phyloP scores from a whole-genome alignment of 108 stramenopile genomes.

The Aurantiochytrium sp. region DNA sequence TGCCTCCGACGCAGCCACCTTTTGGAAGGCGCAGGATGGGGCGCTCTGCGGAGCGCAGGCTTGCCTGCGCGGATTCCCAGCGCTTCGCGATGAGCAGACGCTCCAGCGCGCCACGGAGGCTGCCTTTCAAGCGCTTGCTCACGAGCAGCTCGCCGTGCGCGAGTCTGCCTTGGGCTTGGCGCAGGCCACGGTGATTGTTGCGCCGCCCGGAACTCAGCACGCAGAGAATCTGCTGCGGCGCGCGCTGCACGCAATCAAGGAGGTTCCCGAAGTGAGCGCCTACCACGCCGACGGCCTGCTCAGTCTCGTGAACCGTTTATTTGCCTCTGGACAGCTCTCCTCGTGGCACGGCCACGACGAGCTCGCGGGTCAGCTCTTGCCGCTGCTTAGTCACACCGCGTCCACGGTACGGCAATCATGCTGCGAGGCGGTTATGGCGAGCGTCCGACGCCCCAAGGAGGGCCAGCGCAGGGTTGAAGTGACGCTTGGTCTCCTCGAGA shows the following conservation, averaged over 20 bases:
- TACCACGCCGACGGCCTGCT: background rate
- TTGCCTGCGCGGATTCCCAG: background rate
- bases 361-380: background rate
- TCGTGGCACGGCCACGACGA: no score
- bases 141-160: background rate
- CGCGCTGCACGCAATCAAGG: background rate
- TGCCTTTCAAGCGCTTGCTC: background rate
- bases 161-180: background rate
- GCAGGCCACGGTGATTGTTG: background rate
- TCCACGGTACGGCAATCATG: background rate
- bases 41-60: background rate
- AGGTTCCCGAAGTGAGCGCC: background rate
- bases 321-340: no score
- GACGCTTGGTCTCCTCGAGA: background rate
- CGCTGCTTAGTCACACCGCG: background rate
- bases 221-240: background rate
- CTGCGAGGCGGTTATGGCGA: background rate
- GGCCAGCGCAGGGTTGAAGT: no score
- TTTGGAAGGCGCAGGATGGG: background rate
- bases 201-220: background rate
- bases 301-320: background rate
- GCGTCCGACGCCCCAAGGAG: background rate
- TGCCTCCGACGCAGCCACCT: background rate
- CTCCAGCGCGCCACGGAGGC: background rate
- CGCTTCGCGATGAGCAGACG: background rate